Evolutionary conservation across 108 stramenopile genomes (phyloP).

Genomic region (Mediolabrus comicus): DNA sequence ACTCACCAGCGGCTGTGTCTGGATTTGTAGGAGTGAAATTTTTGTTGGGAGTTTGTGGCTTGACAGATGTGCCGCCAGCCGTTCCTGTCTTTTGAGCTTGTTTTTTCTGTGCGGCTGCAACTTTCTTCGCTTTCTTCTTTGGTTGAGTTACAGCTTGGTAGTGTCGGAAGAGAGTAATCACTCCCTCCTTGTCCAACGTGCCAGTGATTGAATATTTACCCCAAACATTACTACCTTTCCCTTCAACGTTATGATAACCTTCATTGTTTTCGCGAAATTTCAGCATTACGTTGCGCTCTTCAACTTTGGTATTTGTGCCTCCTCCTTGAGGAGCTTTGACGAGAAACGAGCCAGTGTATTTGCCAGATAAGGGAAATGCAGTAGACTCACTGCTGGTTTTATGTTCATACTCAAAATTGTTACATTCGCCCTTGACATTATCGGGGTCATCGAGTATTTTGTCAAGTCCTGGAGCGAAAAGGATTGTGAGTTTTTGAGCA

Average conservation of each 20-base stretch:
- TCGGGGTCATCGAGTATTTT: conserved; percentile 66
- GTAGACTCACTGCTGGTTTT: conserved; percentile 51
- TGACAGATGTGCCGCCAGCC: background rate
- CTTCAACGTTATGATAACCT: conserved; percentile 87
- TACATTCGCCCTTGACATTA: conserved; percentile 59
- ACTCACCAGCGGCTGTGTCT: conserved; percentile 16
- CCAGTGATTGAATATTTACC: conserved; percentile 88
- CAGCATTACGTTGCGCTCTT: conserved; percentile 71
- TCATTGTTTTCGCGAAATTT: conserved; percentile 78
- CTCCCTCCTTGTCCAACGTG: conserved; percentile 61
- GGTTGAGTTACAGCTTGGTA: conserved; percentile 46
- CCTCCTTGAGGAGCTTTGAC: conserved; percentile 55
- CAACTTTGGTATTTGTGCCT: conserved; percentile 50
- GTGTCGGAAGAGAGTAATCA: conserved; percentile 81
- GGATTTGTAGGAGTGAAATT: background rate
- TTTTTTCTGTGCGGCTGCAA: background rate
- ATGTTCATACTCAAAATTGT: conserved; percentile 86
- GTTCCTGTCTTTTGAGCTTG: background rate
- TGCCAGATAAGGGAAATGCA: conserved; percentile 72
- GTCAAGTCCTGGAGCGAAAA: too few species aligned
- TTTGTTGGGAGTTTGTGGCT: background rate
- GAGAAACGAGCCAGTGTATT: conserved; percentile 84
- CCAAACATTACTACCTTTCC: conserved; percentile 73
- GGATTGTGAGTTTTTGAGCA: too few species aligned
- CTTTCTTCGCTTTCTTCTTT: conserved; percentile 7